Conservation (phyloP, 2,329 filamentous ascomycete species). For the Paecilomyces fulvus region DNA sequence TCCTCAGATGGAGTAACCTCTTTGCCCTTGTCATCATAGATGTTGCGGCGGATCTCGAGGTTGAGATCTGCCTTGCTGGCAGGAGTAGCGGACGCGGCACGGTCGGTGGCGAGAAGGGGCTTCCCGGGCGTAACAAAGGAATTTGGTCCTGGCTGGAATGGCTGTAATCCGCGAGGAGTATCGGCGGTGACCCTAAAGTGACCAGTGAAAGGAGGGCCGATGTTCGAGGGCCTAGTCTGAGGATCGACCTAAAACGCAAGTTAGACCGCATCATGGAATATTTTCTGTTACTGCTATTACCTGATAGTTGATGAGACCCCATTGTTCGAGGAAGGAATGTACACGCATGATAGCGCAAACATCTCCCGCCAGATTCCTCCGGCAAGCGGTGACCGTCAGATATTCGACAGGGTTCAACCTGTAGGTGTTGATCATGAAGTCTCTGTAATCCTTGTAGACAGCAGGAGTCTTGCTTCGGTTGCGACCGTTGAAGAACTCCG, state of each 20-base stretch:
- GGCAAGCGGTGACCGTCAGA: constrained; percentile 90
- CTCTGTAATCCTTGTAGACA: constrained; percentile 97
- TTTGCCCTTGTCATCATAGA: constrained; percentile 88
- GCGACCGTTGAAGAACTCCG: constrained; percentile 96
- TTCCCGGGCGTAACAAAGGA: constrained; percentile 57
- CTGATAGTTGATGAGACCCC: constrained; percentile 98
- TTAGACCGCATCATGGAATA: constrained; percentile 13
- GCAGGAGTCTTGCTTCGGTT: constrained; percentile 97
- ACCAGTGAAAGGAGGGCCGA: constrained; percentile 92
- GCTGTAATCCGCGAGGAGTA: constrained; percentile 86
- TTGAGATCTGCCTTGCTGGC: constrained; percentile 73
- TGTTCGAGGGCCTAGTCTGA: constrained; percentile 87
- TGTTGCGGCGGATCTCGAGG: constrained; percentile 86
- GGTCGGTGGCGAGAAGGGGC: constrained; percentile 60
- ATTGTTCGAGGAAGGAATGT: constrained; percentile 94
- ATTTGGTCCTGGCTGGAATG: constrained; percentile 84
- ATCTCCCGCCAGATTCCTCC: constrained; percentile 89
- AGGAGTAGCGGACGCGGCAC: constrained; percentile 55
- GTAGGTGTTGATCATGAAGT: constrained; percentile 99
- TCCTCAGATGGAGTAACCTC: constrained; percentile 64
- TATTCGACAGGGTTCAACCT: constrained; percentile 93
- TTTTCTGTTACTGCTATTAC: constrained; percentile 40
- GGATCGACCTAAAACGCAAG: constrained; percentile 67
- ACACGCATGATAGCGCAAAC: constrained; percentile 99
- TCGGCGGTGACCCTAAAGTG: constrained; percentile 96